phyloP scores from a whole-genome alignment of 768 basidiomycete genomes.

The Kwoniella europaea region DNA sequence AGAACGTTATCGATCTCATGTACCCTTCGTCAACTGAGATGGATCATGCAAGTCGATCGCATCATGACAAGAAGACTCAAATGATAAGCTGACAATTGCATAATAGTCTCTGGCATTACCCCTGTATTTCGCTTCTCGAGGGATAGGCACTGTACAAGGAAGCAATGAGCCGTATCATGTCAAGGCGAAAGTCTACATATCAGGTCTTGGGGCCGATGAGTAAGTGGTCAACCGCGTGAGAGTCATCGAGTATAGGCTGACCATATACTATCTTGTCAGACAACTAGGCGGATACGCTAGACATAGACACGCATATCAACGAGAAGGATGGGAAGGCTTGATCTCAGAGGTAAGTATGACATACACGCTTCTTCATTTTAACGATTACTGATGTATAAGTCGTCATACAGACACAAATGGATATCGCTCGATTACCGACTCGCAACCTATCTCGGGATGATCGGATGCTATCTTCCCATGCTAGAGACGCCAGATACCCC shows the following conservation, averaged over 20 bases:
- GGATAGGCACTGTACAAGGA: conserved; percentile 66
- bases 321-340: conserved; percentile 74
- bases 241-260: too few relatives aligned
- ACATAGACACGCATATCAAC: conserved; percentile 75
- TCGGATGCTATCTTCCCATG: conserved; percentile 85
- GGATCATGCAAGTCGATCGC: conserved; percentile 71
- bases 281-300: conserved; percentile 91
- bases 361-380: too few relatives aligned
- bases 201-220: conserved; percentile 93
- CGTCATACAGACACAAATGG: conserved; percentile 74
- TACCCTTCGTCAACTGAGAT: conserved; percentile 57
- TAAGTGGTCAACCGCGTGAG: conserved; percentile 27
- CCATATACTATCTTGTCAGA: conserved; percentile 27
- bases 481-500: conserved; percentile 89
- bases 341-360: conserved; percentile 72
- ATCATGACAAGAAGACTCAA: background rate
- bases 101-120: conserved; percentile 85
- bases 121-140: conserved; percentile 88
- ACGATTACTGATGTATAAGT: background rate
- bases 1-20: conserved; percentile 70
- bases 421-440: conserved; percentile 81
- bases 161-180: conserved; percentile 68
- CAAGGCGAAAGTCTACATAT: conserved; percentile 79
- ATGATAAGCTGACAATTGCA: background rate
- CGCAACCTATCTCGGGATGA: conserved; percentile 95